Evolutionary conservation across 169 alveolate species (phyloP).

Genomic region (Eimeria acervulina): DNA sequence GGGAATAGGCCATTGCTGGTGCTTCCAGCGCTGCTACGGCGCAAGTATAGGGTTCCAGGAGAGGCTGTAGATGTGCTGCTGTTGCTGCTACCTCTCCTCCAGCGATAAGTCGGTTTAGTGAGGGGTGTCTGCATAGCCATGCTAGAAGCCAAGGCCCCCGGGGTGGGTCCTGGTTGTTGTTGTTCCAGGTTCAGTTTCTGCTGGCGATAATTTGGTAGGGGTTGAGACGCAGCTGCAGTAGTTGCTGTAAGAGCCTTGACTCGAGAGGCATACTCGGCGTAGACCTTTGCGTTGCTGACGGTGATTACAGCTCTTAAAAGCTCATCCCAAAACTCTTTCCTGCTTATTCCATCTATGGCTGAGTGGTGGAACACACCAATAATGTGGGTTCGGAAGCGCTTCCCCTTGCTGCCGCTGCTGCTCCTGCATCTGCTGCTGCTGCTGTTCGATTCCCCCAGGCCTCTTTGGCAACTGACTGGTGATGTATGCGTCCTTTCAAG

Average conservation of each 20-base stretch:
- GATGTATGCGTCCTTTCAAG: conserved; percentile 21
- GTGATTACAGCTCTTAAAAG: conserved; percentile 4
- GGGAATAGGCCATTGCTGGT: background rate
- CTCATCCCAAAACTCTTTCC: conserved; percentile 88
- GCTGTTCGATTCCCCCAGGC: background rate
- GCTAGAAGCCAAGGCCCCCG: background rate
- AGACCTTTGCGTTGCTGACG: conserved; percentile 21
- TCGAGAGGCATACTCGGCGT: conserved; percentile 46
- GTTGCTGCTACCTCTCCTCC: conserved; percentile 67
- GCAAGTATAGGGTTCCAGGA: background rate
- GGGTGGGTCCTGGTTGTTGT: background rate
- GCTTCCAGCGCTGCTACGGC: conserved; percentile 61
- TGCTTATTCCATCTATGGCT: conserved; percentile 86
- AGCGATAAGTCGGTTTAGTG: conserved; percentile 15
- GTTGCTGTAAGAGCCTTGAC: conserved; percentile 72
- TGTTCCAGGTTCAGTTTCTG: background rate
- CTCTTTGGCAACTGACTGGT: background rate
- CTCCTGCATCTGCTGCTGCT: conserved; percentile 8
- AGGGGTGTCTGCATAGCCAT: conserved; percentile 25
- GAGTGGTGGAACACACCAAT: conserved; percentile 87
- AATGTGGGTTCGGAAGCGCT: conserved; percentile 83
- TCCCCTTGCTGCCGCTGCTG: conserved; percentile 49
- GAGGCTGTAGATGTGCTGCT: background rate
- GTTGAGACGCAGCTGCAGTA: conserved; percentile 35
- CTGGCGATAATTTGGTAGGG: background rate